These are phyloP conservation scores for Primulina huaijiensis DNA, from an alignment of 257 asterid genomes.

Conservation along the genomic window DNA sequence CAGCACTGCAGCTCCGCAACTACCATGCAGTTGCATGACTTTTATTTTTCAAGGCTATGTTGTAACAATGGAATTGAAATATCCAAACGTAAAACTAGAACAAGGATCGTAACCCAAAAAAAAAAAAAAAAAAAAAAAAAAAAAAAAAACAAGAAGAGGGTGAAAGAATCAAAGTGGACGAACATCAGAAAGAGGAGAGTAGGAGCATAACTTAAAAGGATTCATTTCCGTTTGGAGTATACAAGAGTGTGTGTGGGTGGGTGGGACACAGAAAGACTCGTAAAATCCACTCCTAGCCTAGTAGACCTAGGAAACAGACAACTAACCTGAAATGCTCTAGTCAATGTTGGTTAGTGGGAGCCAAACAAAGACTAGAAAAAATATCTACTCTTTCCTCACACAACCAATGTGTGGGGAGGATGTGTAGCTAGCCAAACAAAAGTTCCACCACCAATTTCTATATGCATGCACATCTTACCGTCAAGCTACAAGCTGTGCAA, in stretches of 20 bases:
- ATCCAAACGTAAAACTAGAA: neutral
- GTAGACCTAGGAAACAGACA: neutral
- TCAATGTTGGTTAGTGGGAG: neutral
- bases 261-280: neutral
- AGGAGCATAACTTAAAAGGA: neutral
- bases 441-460: neutral
- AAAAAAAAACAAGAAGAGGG: neutral
- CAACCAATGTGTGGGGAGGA: neutral
- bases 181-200: neutral
- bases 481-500: conserved; percentile 89
- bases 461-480: conserved; percentile 42
- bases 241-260: neutral
- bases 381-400: neutral
- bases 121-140: neutral
- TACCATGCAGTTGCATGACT: neutral
- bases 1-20: neutral
- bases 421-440: neutral
- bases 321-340: neutral
- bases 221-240: neutral
- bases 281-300: neutral
- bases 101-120: neutral
- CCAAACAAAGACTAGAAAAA: neutral
- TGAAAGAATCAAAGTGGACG: neutral
- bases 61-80: neutral
- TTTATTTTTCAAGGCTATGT: neutral